These are phyloP conservation scores for Globisporangium iwayamae DNA, from an alignment of 352 stramenopile species.

Conservation along the genomic window DNA sequence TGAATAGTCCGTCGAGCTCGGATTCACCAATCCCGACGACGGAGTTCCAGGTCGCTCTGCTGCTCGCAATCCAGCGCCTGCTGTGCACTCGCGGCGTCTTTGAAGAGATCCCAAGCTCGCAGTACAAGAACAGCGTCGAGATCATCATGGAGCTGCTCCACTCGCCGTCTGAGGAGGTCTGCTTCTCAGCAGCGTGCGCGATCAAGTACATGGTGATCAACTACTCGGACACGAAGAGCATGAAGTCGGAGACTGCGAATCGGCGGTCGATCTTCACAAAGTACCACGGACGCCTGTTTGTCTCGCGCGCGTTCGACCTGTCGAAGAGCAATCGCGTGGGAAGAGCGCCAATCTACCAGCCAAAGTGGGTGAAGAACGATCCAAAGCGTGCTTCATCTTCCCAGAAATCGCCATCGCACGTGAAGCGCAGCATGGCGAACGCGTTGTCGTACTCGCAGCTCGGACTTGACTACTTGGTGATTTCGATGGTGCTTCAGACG, in stretches of 20 bases:
- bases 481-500: conserved; percentile 72
- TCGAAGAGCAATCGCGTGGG: conserved; percentile 75
- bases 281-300: conserved; percentile 78
- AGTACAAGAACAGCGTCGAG: conserved; percentile 83
- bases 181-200: conserved; percentile 74
- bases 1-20: conserved; percentile 78
- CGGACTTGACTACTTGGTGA: conserved; percentile 78
- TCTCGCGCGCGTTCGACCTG: conserved; percentile 77
- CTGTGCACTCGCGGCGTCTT: conserved; percentile 81
- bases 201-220: conserved; percentile 91
- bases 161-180: conserved; percentile 83
- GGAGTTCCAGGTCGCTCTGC: conserved; percentile 77
- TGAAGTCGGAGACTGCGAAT: conserved; percentile 85
- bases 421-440: conserved; percentile 74
- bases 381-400: conserved; percentile 11
- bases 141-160: conserved; percentile 87
- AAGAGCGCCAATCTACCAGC: conserved; percentile 29
- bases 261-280: conserved; percentile 82
- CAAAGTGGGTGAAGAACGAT: conserved; percentile 21
- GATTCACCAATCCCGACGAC: conserved; percentile 78
- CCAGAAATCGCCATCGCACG: conserved; percentile 35
- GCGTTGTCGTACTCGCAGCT: conserved; percentile 78
- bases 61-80: conserved; percentile 77
- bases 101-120: conserved; percentile 81
- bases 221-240: conserved; percentile 82